A percentile compares a stretch with the other conserved stretches of the same genome.
Evolutionary conservation across 176 grass and related monocot genomes (phyloP).

Genomic region (Oryza longistaminata): DNA sequence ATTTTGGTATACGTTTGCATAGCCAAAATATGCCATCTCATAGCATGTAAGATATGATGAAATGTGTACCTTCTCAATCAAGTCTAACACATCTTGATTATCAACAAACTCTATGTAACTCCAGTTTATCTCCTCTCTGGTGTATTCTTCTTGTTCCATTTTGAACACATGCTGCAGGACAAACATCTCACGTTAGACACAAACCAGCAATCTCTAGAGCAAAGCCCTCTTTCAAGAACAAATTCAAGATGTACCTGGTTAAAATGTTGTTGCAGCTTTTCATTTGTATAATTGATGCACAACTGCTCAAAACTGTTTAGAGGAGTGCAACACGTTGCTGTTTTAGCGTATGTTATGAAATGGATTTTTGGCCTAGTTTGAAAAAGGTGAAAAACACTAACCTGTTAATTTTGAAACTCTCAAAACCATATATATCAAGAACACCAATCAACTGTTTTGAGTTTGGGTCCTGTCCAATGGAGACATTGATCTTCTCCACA

Average conservation of each 20-base stretch:
- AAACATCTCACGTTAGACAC: constrained; percentile 39
- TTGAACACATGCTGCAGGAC: constrained; percentile 94
- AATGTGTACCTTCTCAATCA: constrained; percentile 92
- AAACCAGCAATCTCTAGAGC: constrained; percentile 36
- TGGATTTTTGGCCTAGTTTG: not conserved
- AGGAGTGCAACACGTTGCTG: constrained; percentile 24
- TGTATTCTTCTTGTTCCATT: constrained; percentile 99
- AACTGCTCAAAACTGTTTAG: constrained; percentile 86
- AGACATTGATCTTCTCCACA: constrained; percentile 97
- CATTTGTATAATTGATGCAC: constrained; percentile 99
- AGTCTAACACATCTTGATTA: constrained; percentile 98
- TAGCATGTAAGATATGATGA: constrained; percentile 22
- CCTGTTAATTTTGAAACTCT: constrained; percentile 99
- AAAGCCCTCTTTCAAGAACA: not conserved
- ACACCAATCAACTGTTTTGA: constrained; percentile 98
- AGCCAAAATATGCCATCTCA: not conserved
- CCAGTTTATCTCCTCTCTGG: constrained; percentile 98
- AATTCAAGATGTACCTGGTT: constrained; percentile 73
- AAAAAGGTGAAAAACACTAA: constrained; percentile 41
- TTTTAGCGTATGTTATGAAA: constrained; percentile 22
- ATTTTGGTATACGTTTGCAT: no score
- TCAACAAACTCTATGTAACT: constrained; percentile 99
- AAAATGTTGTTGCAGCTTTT: constrained; percentile 99
- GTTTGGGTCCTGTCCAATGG: constrained; percentile 98
- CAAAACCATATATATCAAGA: constrained; percentile 99